These are phyloP conservation scores for Babesia bovis DNA, from an alignment of 169 alveolate genomes.

Conservation along the genomic window DNA sequence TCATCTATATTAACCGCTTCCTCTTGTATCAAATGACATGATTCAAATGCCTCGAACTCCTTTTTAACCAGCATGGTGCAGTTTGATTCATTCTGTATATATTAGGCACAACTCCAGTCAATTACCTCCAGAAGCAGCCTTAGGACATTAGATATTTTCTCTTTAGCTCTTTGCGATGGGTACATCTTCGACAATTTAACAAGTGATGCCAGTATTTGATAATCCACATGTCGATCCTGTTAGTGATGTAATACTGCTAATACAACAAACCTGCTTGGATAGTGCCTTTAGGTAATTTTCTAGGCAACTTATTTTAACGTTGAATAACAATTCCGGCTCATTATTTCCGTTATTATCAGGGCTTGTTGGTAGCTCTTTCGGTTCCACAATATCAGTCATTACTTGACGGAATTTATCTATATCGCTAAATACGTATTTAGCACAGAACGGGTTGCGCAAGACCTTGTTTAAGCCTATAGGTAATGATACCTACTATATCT, in stretches of 20 bases:
- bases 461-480: slow-evolving; percentile 29
- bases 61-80: slow-evolving; percentile 11
- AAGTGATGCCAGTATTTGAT: slow-evolving; percentile 8
- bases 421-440: not conserved
- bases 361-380: slow-evolving; percentile 16
- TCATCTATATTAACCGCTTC: not conserved
- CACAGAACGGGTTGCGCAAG: slow-evolving; percentile 16
- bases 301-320: slow-evolving; percentile 31
- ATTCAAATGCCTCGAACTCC: slow-evolving; percentile 28
- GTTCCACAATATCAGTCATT: not conserved
- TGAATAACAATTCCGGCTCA: slow-evolving; percentile 43
- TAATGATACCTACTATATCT: not conserved
- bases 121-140: slow-evolving; percentile 37
- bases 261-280: slow-evolving; percentile 33
- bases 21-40: slow-evolving; percentile 16
- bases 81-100: slow-evolving; percentile 37
- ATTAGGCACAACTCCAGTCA: not conserved
- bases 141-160: slow-evolving; percentile 32
- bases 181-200: slow-evolving; percentile 14
- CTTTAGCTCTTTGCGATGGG: slow-evolving; percentile 20
- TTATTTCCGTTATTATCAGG: not conserved
- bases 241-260: not conserved
- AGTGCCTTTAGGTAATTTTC: slow-evolving; percentile 21
- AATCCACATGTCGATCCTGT: slow-evolving; percentile 30
- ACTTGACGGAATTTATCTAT: not conserved